Conservation (phyloP, 805 yeast genomes). For the Wickerhamomyces pijperi region DNA sequence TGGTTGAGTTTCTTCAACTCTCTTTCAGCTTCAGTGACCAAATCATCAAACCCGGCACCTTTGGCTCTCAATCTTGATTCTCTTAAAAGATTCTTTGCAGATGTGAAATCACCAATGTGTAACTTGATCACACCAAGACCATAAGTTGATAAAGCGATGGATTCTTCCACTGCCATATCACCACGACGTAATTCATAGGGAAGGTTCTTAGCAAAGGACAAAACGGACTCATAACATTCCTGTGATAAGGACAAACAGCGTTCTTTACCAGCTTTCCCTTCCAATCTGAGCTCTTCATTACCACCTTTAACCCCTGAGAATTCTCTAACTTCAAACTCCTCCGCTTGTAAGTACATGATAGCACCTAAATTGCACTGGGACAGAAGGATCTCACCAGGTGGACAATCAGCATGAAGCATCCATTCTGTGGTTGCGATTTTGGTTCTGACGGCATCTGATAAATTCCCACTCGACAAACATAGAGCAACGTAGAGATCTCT, state of each 20-base stretch:
- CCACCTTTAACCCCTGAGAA: conserved; percentile 20
- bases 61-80: conserved; percentile 65
- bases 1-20: conserved; percentile 46
- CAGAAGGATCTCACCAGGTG: conserved; percentile 50
- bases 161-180: conserved; percentile 42
- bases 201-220: conserved; percentile 30
- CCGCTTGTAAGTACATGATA: conserved; percentile 55
- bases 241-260: conserved; percentile 23
- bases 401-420: conserved; percentile 65
- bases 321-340: conserved; percentile 43
- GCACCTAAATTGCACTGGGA: conserved; percentile 65
- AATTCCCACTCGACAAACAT: conserved; percentile 59
- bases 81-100: conserved; percentile 50
- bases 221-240: conserved; percentile 31
- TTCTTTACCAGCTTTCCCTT: conserved; percentile 14
- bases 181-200: conserved; percentile 21
- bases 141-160: conserved; percentile 71
- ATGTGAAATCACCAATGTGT: conserved; percentile 43
- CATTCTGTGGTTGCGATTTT: conserved; percentile 55
- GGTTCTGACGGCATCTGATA: conserved; percentile 46
- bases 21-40: conserved; percentile 51
- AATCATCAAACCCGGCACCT: conserved; percentile 51
- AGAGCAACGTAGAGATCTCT: conserved; percentile 68
- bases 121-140: conserved; percentile 74
- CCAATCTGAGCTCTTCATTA: conserved; percentile 13